Base-by-base conservation (phyloP, 495 filamentous ascomycete species). In the Pseudoneurospora amorphoporcata region DNA sequence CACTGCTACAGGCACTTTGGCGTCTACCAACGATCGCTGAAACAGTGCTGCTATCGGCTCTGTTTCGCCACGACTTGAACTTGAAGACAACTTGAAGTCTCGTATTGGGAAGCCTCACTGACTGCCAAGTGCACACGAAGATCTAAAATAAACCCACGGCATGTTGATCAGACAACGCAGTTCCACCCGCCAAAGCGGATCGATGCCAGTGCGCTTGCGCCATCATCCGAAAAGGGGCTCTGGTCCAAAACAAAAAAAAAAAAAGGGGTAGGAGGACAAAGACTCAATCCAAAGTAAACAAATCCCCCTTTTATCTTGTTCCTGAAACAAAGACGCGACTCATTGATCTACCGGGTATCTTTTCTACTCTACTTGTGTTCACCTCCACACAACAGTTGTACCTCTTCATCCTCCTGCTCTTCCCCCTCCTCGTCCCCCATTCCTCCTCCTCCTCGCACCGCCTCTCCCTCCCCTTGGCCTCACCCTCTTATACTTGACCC, bases 401-500 rank as follows among this genome's bases (percentile, higher is more conserved):
- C 72, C 69, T 45, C 75, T 29, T 23, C 72, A 41, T 65, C 65
- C 61, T 53, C 68, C 38, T 71, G 35, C 74, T 53, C 73, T 71
- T 77, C 65, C 76, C 71, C 35, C 29, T 37, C 65, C 74, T 73
- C 39, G 32, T 0, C 23, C 29, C 14, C 53, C 53, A 4, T 65
- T 65, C 14, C 53, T 16, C 29, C 29, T 65, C 53, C 53, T 35
- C 7, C 53, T 65, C 29, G 53, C 53, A 65, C 29, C 29, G 8
- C 53, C 23, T 16, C 29, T 65, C 1, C 14, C 7, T 2, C 53
- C 53, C 73, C 77, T 80, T 14, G 79, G 79, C 65, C 76, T 80
- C 37, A 76, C 73, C 39, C 79, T 75, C 79, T 77, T 82, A 61
- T 81, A 82, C 71, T 79, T 81, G 23, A 82, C 80, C 16, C 80